Conservation (phyloP, 495 filamentous ascomycete species). For the Peziza echinospora region DNA sequence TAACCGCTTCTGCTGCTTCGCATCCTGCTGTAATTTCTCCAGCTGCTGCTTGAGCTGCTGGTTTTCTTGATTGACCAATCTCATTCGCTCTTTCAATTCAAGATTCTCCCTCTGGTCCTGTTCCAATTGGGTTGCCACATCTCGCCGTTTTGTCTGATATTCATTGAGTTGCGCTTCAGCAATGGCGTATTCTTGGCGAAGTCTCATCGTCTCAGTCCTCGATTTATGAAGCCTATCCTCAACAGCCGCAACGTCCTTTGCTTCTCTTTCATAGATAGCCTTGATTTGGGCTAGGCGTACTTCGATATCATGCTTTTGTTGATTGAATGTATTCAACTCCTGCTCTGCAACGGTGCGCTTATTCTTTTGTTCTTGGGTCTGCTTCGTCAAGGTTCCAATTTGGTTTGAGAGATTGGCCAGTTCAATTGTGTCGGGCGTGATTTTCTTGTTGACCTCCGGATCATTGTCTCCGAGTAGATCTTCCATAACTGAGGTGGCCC, state of each 20-base stretch:
- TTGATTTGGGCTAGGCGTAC: conserved; percentile 62
- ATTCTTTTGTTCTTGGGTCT: conserved; percentile 77
- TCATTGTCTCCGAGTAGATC: conserved; percentile 91
- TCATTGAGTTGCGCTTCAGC: conserved; percentile 68
- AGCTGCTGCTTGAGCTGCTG: conserved; percentile 63
- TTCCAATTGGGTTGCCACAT: conserved; percentile 49
- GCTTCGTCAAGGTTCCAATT: conserved; percentile 66
- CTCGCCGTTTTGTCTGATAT: conserved; percentile 61
- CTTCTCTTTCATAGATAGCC: conserved; percentile 77
- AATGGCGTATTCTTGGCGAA: conserved; percentile 60
- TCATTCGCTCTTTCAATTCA: conserved; percentile 68
- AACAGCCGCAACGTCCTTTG: conserved; percentile 58
- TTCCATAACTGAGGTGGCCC: conserved; percentile 28
- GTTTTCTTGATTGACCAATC: conserved; percentile 58
- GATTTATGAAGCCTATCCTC: conserved; percentile 60
- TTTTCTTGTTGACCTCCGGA: conserved; percentile 65
- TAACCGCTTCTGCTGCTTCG: conserved; percentile 81
- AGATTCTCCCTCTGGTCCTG: conserved; percentile 77
- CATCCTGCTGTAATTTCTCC: conserved; percentile 73
- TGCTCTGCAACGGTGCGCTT: conserved; percentile 58
- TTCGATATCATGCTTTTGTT: conserved; percentile 85
- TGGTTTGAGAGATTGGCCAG: conserved; percentile 95
- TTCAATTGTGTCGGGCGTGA: conserved; percentile 74
- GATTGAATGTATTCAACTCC: conserved; percentile 50
- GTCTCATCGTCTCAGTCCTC: conserved; percentile 57